phyloP scores from a whole-genome alignment of 148 eudicot genomes.

The Salicornia ramosissima region DNA sequence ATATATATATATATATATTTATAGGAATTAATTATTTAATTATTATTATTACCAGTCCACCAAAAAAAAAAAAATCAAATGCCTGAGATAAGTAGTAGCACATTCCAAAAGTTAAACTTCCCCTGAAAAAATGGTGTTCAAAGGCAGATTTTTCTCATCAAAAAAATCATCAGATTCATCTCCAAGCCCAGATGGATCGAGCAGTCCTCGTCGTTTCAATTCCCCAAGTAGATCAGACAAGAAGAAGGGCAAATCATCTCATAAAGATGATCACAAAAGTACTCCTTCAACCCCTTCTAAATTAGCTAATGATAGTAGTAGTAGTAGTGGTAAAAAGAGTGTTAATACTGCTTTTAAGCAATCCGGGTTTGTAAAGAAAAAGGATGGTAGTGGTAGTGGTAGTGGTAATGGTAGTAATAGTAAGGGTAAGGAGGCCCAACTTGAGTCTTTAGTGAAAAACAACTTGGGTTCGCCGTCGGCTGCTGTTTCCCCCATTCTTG shows the following conservation, averaged over 20 bases:
- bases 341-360: neutral
- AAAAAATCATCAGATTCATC: conserved; percentile 56
- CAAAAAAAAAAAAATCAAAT: neutral
- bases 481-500: conserved; percentile 75
- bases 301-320: neutral
- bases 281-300: conserved; percentile 19
- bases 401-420: no score
- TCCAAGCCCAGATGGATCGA: conserved; percentile 72
- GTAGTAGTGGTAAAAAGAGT: neutral
- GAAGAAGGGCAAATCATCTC: conserved; percentile 40
- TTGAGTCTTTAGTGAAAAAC: conserved; percentile 15
- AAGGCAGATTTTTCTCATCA: conserved; percentile 91
- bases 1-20: no score
- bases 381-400: conserved; percentile 23
- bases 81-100: no score
- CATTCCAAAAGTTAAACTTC: neutral
- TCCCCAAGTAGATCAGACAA: conserved; percentile 76
- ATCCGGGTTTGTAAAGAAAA: conserved; percentile 11
- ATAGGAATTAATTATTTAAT: no score
- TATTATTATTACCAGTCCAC: neutral
- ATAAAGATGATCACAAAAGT: conserved; percentile 29
- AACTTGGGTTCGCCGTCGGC: conserved; percentile 20
- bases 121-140: conserved; percentile 67
- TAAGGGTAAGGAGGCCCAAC: conserved; percentile 32
- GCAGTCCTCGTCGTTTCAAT: conserved; percentile 70